These are phyloP conservation scores for Pichia sp. DNA, from an alignment of 1,139 yeast species.

Conservation along the genomic window DNA sequence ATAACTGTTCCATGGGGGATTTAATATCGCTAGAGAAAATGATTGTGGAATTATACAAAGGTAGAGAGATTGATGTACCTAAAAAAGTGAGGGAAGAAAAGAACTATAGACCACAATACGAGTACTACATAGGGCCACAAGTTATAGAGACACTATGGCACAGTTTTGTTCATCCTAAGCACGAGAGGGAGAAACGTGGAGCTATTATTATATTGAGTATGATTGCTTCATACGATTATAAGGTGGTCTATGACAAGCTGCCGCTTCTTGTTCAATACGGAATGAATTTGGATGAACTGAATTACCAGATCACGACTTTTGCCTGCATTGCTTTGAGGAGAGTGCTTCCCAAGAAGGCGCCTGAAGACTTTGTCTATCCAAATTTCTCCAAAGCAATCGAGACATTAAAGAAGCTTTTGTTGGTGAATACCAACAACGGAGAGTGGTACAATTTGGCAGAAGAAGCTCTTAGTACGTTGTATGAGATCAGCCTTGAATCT, in stretches of 20 bases:
- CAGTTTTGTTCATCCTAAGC: slow-evolving; percentile 46
- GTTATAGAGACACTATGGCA: slow-evolving; percentile 78
- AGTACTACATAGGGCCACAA: slow-evolving; percentile 41
- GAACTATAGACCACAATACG: not conserved
- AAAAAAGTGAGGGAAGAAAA: slow-evolving; percentile 5
- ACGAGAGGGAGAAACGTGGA: slow-evolving; percentile 60
- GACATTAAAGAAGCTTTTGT: slow-evolving; percentile 41
- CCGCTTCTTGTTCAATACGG: slow-evolving; percentile 57
- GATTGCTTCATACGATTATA: slow-evolving; percentile 72
- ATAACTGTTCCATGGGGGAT: slow-evolving; percentile 77
- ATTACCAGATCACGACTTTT: slow-evolving; percentile 63
- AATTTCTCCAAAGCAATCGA: slow-evolving; percentile 36
- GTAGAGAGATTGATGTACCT: slow-evolving; percentile 20
- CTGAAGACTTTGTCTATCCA: slow-evolving; percentile 33
- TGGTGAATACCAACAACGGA: slow-evolving; percentile 48
- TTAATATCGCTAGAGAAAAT: slow-evolving; percentile 84
- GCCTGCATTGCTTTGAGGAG: slow-evolving; percentile 81
- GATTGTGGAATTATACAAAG: slow-evolving; percentile 62
- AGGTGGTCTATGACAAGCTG: slow-evolving; percentile 62
- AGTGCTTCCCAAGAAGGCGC: slow-evolving; percentile 39
- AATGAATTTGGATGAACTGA: slow-evolving; percentile 50
- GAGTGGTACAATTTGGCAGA: slow-evolving; percentile 94
- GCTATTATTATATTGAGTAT: slow-evolving; percentile 83
- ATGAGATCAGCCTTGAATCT: slow-evolving; percentile 61
- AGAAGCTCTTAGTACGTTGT: slow-evolving; percentile 80